Percentiles rank a stretch among this genome's conserved stretches.
Conservation (phyloP, 2,329 filamentous ascomycete genomes). For the Ascochyta viciae-villosae region DNA sequence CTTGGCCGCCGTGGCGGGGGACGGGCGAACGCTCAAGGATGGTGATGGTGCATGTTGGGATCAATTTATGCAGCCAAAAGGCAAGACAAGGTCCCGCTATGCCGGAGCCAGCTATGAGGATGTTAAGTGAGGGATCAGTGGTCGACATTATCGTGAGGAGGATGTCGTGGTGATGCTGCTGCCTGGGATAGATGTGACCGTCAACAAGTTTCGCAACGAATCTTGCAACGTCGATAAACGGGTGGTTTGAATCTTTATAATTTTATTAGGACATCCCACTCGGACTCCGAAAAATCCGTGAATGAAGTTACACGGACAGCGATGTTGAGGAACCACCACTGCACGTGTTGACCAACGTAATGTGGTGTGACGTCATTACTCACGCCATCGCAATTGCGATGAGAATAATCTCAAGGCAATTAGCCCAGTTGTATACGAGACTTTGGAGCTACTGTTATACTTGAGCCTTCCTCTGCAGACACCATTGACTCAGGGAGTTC, state of each 20-base stretch:
- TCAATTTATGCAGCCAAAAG: slow-evolving; percentile 57
- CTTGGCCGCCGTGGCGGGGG: slow-evolving; percentile 58
- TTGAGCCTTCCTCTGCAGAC: too few species aligned
- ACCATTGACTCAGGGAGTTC: too few species aligned
- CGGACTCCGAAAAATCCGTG: not conserved
- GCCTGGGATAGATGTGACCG: too few species aligned
- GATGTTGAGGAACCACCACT: too few species aligned
- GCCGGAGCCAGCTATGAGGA: slow-evolving; percentile 41
- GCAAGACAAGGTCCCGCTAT: slow-evolving; percentile 54
- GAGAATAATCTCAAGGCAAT: not conserved
- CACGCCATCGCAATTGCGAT: not conserved
- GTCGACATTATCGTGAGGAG: not conserved
- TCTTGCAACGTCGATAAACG: too few species aligned
- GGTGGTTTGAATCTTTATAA: too few species aligned
- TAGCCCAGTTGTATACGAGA: not conserved
- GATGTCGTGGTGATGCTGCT: too few species aligned
- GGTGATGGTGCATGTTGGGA: slow-evolving; percentile 42
- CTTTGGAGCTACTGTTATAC: not conserved
- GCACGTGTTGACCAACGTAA: not conserved
- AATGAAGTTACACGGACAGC: not conserved
- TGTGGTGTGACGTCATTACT: not conserved
- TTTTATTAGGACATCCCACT: not conserved
- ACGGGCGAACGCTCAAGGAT: slow-evolving; percentile 52
- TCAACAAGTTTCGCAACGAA: too few species aligned
- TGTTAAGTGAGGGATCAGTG: slow-evolving; percentile 16